Percentiles rank a stretch among this genome's conserved stretches.
Conservation (phyloP, 352 stramenopile species). For the Aphanomyces astaci region DNA sequence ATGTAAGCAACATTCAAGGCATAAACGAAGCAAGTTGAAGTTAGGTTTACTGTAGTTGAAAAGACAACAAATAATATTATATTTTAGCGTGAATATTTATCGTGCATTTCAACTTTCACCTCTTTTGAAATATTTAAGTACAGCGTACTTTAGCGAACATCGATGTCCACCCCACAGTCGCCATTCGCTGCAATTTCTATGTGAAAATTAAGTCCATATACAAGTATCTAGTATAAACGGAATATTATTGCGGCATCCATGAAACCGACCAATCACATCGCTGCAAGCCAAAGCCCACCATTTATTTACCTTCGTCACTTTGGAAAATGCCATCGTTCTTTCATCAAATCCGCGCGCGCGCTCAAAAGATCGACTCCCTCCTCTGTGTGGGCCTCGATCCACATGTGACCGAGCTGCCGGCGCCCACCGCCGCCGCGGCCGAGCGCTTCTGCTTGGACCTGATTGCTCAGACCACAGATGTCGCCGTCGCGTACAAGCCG, state of each 20-base stretch:
- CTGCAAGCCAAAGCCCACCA: background rate
- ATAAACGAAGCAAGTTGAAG: no score
- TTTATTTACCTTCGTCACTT: background rate
- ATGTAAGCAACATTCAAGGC: no score
- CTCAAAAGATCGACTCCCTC: constrained; percentile 89
- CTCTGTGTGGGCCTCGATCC: constrained; percentile 98
- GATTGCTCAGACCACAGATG: constrained; percentile 90
- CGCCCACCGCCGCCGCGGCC: constrained; percentile 81
- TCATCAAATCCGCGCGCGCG: constrained; percentile 73
- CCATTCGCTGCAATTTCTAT: background rate
- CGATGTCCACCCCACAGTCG: background rate
- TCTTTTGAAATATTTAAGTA: background rate
- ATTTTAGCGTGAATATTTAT: background rate
- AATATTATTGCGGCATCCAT: background rate
- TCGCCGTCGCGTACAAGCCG: constrained; percentile 96
- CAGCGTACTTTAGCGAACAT: background rate
- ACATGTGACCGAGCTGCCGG: constrained; percentile 76
- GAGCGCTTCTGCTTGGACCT: constrained; percentile 92
- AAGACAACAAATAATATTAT: no score
- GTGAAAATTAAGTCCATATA: background rate
- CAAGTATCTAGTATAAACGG: background rate
- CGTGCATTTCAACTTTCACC: background rate
- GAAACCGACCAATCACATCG: background rate
- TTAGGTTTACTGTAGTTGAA: no score
- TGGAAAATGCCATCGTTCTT: constrained; percentile 61